Conservation (phyloP, 768 basidiomycete genomes). For the Agaricus sinodeliciosus region DNA sequence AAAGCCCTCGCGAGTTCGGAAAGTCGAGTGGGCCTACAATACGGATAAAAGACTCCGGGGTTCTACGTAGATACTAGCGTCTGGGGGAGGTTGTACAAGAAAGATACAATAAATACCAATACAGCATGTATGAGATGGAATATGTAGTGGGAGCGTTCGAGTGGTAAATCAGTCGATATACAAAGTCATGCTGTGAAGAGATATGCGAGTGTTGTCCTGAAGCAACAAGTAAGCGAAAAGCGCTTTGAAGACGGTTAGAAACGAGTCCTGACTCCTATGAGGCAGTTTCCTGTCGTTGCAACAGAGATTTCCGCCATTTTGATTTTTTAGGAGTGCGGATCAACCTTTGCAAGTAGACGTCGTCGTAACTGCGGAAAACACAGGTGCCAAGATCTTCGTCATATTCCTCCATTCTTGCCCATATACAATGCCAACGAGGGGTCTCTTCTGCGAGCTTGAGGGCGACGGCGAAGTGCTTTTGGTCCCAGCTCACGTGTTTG, state of each 20-base stretch:
- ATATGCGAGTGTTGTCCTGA: not conserved
- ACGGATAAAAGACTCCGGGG: not conserved
- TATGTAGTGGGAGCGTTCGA: not conserved
- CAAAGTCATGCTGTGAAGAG: not conserved
- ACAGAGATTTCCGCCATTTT: slow-evolving; percentile 20
- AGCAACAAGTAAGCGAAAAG: not conserved
- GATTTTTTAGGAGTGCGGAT: slow-evolving; percentile 31
- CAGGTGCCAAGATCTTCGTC: slow-evolving; percentile 33
- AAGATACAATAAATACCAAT: slow-evolving; percentile 4
- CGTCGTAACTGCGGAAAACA: slow-evolving; percentile 52
- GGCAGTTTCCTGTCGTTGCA: not conserved
- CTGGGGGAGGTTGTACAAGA: not conserved
- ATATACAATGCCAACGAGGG: slow-evolving; percentile 53
- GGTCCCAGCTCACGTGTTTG: slow-evolving; percentile 31
- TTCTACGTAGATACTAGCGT: not conserved
- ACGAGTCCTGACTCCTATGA: not conserved
- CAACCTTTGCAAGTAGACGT: slow-evolving; percentile 47
- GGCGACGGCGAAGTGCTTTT: slow-evolving; percentile 41
- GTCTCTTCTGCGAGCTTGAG: slow-evolving; percentile 44
- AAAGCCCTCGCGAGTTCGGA: too few species aligned
- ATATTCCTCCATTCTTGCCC: slow-evolving; percentile 53
- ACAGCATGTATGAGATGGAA: not conserved
- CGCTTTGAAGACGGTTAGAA: not conserved
- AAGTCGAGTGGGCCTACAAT: too few species aligned
- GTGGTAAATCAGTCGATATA: not conserved